Conservation (phyloP, 208 protist genomes). For the Leishmania guyanensis region DNA sequence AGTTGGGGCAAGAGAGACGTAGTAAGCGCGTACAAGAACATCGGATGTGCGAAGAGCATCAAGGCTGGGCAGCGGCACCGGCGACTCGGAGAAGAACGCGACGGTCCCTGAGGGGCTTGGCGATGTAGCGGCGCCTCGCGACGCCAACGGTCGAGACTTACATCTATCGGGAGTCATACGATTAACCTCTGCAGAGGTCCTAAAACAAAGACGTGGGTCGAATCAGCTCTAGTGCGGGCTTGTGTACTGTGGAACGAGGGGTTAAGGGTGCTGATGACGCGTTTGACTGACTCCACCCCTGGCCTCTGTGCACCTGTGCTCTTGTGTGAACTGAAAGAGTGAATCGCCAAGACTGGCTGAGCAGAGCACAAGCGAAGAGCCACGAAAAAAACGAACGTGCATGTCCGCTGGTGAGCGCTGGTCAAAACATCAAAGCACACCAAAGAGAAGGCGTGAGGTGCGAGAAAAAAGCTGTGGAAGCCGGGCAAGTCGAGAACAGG, state of each 20-base stretch:
- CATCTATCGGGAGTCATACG: slow-evolving; percentile 22
- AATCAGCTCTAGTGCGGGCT: too few species aligned
- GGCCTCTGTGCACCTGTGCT: background rate
- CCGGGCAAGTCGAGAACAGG: background rate
- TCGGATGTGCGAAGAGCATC: slow-evolving; percentile 27
- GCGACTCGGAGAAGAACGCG: slow-evolving; percentile 24
- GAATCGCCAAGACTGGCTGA: background rate
- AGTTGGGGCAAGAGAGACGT: slow-evolving; percentile 2
- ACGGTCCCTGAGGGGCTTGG: background rate
- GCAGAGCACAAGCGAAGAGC: background rate
- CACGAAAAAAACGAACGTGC: background rate
- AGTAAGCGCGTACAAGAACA: slow-evolving; percentile 27
- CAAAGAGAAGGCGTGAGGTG: background rate
- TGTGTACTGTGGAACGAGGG: background rate
- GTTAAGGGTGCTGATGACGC: background rate
- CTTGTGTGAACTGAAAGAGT: background rate
- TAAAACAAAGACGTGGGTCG: background rate
- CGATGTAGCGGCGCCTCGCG: slow-evolving; percentile 7
- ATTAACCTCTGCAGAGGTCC: background rate
- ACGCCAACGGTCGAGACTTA: slow-evolving; percentile 17
- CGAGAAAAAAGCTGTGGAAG: background rate
- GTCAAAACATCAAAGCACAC: background rate
- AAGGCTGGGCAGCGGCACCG: slow-evolving; percentile 22
- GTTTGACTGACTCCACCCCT: background rate
- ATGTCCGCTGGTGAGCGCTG: background rate